Conservation (phyloP, 2,329 filamentous ascomycete genomes). For the Claviceps africana region DNA sequence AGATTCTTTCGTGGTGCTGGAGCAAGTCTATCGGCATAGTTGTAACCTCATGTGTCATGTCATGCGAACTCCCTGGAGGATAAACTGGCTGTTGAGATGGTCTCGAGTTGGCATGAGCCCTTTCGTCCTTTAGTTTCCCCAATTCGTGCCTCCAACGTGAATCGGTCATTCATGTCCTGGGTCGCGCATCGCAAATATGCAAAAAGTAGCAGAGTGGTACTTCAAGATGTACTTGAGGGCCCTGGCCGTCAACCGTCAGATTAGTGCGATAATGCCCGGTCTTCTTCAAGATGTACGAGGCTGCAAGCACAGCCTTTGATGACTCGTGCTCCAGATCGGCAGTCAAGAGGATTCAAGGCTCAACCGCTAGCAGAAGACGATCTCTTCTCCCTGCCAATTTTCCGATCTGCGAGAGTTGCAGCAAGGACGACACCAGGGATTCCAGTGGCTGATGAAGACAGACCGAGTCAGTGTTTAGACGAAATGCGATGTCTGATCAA, state of each 20-base stretch:
- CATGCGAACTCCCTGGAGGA: background rate
- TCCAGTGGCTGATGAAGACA: constrained; percentile 15
- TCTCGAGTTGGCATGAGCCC: constrained; percentile 1
- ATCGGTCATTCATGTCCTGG: background rate
- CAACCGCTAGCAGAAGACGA: constrained; percentile 22
- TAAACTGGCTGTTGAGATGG: constrained; percentile 8
- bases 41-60: background rate
- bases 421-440: constrained; percentile 28
- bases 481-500: constrained; percentile 2
- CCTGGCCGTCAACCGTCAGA: constrained; percentile 10
- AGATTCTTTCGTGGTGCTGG: background rate
- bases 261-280: background rate
- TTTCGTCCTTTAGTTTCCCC: background rate
- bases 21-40: background rate
- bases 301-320: constrained; percentile 24
- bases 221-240: background rate
- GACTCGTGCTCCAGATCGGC: constrained; percentile 23
- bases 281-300: constrained; percentile 12
- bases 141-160: constrained; percentile 1
- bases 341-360: constrained; percentile 25
- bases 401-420: constrained; percentile 19
- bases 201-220: background rate
- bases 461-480: constrained; percentile 10
- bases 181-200: background rate
- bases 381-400: constrained; percentile 18